These are phyloP conservation scores for Hymenoscyphus salicellus DNA, from an alignment of 2,329 filamentous ascomycete species.

Conservation along the genomic window DNA sequence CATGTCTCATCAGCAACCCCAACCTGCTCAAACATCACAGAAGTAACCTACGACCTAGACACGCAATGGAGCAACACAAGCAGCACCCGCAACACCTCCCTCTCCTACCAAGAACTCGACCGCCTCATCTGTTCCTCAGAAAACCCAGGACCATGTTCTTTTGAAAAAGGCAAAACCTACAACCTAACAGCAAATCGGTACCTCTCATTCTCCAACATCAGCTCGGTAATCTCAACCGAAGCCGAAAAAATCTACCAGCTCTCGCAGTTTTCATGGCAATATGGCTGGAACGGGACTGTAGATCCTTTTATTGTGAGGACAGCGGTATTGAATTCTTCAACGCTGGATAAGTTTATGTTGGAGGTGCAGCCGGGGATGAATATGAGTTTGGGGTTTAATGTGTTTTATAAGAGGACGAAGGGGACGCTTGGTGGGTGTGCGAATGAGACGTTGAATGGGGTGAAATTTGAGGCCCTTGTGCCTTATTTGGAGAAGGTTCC, in stretches of 20 bases:
- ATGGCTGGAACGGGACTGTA: background rate
- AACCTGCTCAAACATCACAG: background rate
- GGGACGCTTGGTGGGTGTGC: background rate
- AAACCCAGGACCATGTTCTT: background rate
- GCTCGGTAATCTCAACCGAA: background rate
- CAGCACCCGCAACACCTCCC: background rate
- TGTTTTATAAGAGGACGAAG: background rate
- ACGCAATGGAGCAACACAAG: background rate
- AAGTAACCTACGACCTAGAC: background rate
- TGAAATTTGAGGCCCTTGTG: background rate
- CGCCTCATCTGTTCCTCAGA: background rate
- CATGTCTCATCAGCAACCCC: background rate
- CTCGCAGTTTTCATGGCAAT: background rate
- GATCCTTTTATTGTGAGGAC: background rate
- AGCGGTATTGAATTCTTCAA: background rate
- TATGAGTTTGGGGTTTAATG: background rate
- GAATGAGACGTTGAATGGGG: conserved; percentile 2
- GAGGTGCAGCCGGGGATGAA: background rate
- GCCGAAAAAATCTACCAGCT: background rate
- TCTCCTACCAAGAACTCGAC: no score
- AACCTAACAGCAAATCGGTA: background rate
- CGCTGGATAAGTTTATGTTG: background rate
- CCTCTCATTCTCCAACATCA: background rate
- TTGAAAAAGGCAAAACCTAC: background rate
- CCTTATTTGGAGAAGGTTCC: background rate